phyloP scores from a whole-genome alignment of 345 rosid genomes.

The Raphanus sativus region DNA sequence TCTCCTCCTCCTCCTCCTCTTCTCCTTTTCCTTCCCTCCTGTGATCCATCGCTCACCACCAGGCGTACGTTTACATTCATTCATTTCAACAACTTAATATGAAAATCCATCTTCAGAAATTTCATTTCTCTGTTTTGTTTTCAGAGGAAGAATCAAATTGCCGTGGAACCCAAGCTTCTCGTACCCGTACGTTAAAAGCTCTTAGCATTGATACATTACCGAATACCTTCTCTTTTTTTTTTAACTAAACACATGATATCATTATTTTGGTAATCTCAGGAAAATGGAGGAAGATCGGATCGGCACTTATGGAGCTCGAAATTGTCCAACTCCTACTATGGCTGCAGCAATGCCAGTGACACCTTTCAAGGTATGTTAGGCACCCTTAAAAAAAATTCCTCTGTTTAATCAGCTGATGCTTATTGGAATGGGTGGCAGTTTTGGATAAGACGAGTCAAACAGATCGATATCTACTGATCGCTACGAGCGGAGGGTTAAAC shows the following conservation, averaged over 20 bases:
- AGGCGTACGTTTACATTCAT: constrained; percentile 15
- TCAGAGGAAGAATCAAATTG: constrained; percentile 37
- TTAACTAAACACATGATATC: neutral
- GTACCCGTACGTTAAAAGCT: constrained; percentile 54
- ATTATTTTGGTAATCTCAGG: constrained; percentile 39
- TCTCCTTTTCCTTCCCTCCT: constrained; percentile 53
- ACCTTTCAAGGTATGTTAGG: constrained; percentile 48
- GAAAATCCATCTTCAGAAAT: neutral
- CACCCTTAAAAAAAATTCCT: neutral
- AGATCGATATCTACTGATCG: constrained; percentile 70
- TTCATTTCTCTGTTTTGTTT: constrained; percentile 14
- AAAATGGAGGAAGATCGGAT: constrained; percentile 46
- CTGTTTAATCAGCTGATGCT: neutral
- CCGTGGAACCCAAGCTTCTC: constrained; percentile 42
- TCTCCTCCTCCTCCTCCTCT: constrained; percentile 56
- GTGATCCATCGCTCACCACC: constrained; percentile 29
- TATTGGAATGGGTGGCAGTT: constrained; percentile 43
- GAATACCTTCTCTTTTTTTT: neutral
- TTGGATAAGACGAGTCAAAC: constrained; percentile 52
- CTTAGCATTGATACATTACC: neutral
- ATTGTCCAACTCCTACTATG: constrained; percentile 57
- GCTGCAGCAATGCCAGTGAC: constrained; percentile 72
- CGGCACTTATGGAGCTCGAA: constrained; percentile 70
- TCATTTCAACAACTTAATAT: neutral
- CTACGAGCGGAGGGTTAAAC: constrained; percentile 93